Evolutionary conservation across 495 filamentous ascomycete species (phyloP), one percentile per base, ranked within the genome.

Genomic region (Trypethelium eluteriae): DNA sequence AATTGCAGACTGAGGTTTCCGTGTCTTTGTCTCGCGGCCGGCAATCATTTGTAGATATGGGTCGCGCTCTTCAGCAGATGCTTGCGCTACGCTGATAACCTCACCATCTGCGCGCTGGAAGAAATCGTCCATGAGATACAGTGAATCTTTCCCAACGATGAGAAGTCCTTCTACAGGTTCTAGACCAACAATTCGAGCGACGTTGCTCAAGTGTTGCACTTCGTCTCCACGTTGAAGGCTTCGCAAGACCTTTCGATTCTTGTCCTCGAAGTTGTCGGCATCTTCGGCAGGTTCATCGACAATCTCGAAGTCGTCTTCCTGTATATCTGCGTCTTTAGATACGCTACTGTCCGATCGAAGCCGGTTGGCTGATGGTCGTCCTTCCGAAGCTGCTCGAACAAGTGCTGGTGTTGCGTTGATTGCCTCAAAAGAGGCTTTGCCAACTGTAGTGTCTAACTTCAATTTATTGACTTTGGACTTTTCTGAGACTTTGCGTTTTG

Each of bases 171-270:
- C 94, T 63, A 86, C 85, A 32, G 93, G 93, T 70, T 98, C 93
- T 4, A 98, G 80, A 9, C 94, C 94, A 64, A 96, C 87, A 62
- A 98, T 90, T 9, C 95, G 86, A 53, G 94, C 97, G 66, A 96
- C 86, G 72, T 98, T 98, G 80, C 90, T 94, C 6, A 96, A 91
- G 69, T 89, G 87, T 72, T 96, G 90, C n/a, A 98, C 93, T 64
- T 90, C 82, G 71, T 98, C 94, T 4, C 91, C 91, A 39, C 90
- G 89, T 67, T 96, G 89, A 12, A 98, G 82, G 69, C 91, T 96
- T 66, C 94, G 82, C 90, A 98, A 92, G 62, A 98, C 94, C 76
- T 95, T 97, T 16, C 94, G 81, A 72, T 98, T 97, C 79, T 96
- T 97, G 74, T 98, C 94, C 77, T 98, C 94, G 71, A 91, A 96